Conservation (phyloP, 2,329 filamentous ascomycete species). For the Leptographium flavum region DNA sequence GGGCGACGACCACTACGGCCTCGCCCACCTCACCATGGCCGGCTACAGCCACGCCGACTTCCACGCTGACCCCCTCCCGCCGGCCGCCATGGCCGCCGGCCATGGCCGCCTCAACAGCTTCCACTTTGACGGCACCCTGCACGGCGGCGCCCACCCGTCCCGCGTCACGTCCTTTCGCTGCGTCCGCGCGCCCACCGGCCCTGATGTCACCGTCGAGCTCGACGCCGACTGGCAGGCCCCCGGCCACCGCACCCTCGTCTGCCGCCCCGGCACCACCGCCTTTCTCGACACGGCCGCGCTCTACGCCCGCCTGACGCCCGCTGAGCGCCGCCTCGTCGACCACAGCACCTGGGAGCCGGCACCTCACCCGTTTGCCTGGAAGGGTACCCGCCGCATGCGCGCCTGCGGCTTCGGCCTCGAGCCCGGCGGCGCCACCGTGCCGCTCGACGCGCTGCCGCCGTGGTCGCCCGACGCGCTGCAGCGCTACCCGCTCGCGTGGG, state of each 20-base stretch:
- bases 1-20: constrained; percentile 21
- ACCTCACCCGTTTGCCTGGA: not conserved
- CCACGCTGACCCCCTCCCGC: constrained; percentile 15
- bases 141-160: constrained; percentile 19
- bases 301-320: not conserved
- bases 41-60: constrained; percentile 15
- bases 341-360: not conserved
- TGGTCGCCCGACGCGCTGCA: constrained; percentile 14
- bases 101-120: constrained; percentile 23
- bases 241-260: constrained; percentile 15
- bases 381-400: not conserved
- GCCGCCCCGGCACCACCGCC: constrained; percentile 14
- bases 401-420: not conserved
- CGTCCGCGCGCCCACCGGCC: constrained; percentile 17
- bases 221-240: constrained; percentile 16
- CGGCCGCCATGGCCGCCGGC: constrained; percentile 17
- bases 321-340: not conserved
- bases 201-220: constrained; percentile 20
- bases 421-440: not conserved
- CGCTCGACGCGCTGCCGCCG: not conserved
- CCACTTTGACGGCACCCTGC: constrained; percentile 25
- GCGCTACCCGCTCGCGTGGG: constrained; percentile 29
- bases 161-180: constrained; percentile 22
- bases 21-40: constrained; percentile 15
- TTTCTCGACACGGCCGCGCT: not conserved